phyloP scores from a whole-genome alignment of 805 yeast genomes.

The Wickerhamiella allomyrinae region DNA sequence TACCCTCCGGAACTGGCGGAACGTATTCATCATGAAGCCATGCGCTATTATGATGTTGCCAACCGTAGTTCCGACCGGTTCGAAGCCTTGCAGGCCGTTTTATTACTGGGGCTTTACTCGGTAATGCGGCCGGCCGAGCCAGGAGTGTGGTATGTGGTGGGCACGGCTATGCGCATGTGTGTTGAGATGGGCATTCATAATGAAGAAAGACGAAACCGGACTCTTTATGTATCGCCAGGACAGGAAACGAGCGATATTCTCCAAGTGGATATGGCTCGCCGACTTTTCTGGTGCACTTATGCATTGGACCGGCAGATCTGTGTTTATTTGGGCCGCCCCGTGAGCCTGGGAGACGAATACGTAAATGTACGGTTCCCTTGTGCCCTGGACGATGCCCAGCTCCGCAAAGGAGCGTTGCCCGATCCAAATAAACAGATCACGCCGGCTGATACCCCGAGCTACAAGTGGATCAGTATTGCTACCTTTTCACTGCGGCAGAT shows the following conservation, averaged over 20 bases:
- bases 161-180: conserved; percentile 63
- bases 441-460: conserved; percentile 32
- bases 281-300: conserved; percentile 83
- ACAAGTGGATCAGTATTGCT: conserved; percentile 51
- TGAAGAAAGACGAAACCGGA: conserved; percentile 30
- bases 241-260: conserved; percentile 32
- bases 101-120: conserved; percentile 55
- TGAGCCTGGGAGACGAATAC: conserved; percentile 74
- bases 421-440: conserved; percentile 1
- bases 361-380: conserved; percentile 61
- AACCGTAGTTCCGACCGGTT: conserved; percentile 39
- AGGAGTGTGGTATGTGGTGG: conserved; percentile 85
- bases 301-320: conserved; percentile 76
- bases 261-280: conserved; percentile 51
- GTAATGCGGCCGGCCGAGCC: conserved; percentile 82
- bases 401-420: conserved; percentile 20
- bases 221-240: conserved; percentile 12
- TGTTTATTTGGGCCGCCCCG: conserved; percentile 75
- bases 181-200: conserved; percentile 77
- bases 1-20: conserved; percentile 54
- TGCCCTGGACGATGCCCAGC: conserved; percentile 46
- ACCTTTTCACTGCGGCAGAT: conserved; percentile 57
- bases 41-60: conserved; percentile 30
- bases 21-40: conserved; percentile 48
- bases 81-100: conserved; percentile 58